Base-by-base conservation (phyloP, 2,329 filamentous ascomycete genomes). In the Cercospora zeae-maydis region DNA sequence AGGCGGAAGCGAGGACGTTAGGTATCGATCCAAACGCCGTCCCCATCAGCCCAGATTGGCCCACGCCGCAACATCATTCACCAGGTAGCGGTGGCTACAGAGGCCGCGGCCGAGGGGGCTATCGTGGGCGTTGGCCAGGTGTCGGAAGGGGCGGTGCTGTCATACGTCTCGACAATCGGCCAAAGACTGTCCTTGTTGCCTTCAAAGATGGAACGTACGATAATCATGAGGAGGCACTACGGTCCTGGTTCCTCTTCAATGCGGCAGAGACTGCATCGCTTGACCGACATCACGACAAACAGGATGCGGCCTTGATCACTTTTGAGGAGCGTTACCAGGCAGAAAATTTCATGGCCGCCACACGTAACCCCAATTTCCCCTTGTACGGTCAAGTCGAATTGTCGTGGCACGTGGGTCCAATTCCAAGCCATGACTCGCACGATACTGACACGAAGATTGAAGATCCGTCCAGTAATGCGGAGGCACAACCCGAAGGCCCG, bases 131-230 rank as follows among this genome's bases (percentile, higher is more conserved):
- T 13, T 79, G 71, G 66, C 78, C 78, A 5, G 89, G 66, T 14
- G 68, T 65, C 36, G 69, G 68, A 19, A 62, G 77, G 16, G 79
- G 79, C 27, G 80, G 88, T 68, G 80, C 79, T 59, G 83, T 85
- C 14, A 79, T 82, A 68, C 88, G 88, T 16, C 80, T 95, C 21
- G 91, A 95, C 71, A 92, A 93, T 73, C 82, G 91, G 49, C 88
- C 91, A 0, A 89, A 84, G 73, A 87, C 83, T 65, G 79, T 95
- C 9, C 82, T 84, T 5, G 77, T 93, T 24, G 81, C 81, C 7
- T 73, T 76, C 59, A 63, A 63, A 1, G 67, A 70, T 27, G 88
- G 86, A 2, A 82, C 86, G 87, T 75, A 86, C 88, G 71, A 86
- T 13, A 83, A 83, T 31, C 85, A 85, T 70, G 87, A 92, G 67